Percentiles rank a stretch among this genome's conserved stretches.
phyloP scores from a whole-genome alignment of 2,329 filamentous ascomycete genomes.

The Geoglossum cookeanum region DNA sequence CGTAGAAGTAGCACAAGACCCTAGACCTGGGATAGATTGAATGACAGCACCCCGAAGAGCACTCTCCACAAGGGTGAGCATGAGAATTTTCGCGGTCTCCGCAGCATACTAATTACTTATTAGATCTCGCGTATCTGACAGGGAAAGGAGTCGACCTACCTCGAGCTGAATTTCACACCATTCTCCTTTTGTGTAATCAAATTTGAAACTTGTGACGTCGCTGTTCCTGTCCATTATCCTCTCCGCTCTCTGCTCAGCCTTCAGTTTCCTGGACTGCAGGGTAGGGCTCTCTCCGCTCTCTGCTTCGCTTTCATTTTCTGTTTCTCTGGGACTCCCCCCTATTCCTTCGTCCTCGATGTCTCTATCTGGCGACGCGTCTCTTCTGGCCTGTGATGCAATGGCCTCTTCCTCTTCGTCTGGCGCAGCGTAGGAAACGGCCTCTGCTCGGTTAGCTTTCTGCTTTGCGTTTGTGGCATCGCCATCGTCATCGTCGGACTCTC shows the following conservation, averaged over 20 bases:
- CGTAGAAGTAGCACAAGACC: constrained; percentile 46
- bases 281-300: constrained; percentile 6
- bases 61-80: constrained; percentile 75
- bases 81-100: constrained; percentile 70
- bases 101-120: constrained; percentile 43
- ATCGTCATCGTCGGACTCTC: constrained; percentile 44
- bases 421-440: constrained; percentile 75
- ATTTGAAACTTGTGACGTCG: constrained; percentile 59
- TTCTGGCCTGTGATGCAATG: constrained; percentile 44
- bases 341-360: constrained; percentile 36
- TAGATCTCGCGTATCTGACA: background rate
- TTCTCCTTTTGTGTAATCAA: constrained; percentile 52
- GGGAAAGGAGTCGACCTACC: constrained; percentile 3
- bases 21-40: constrained; percentile 66
- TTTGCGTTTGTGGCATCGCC: constrained; percentile 60
- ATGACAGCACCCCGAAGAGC: constrained; percentile 64
- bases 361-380: constrained; percentile 36
- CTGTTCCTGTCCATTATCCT: constrained; percentile 43
- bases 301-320: constrained; percentile 13
- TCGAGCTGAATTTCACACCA: constrained; percentile 69
- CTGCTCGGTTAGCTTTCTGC: constrained; percentile 53
- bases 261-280: constrained; percentile 5
- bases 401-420: constrained; percentile 83
- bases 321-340: constrained; percentile 28
- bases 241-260: constrained; percentile 32